phyloP scores from a whole-genome alignment of 371 early-diverging fungal genomes.

The Funneliformis caledonium region DNA sequence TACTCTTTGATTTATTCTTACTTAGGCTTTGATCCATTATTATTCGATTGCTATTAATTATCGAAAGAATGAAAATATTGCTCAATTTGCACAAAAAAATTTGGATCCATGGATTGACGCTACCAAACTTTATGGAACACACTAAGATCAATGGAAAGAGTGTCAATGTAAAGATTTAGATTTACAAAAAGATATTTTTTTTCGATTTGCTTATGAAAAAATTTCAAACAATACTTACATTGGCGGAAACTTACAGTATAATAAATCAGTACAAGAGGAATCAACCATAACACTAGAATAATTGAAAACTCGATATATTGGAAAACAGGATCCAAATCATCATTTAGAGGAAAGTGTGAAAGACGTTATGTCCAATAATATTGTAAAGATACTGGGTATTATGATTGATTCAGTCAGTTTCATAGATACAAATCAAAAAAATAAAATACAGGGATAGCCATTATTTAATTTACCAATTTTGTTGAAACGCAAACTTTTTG shows the following conservation, averaged over 20 bases:
- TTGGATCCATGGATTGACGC: conserved; percentile 97
- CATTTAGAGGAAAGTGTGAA: conserved; percentile 94
- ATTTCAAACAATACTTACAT: conserved; percentile 73
- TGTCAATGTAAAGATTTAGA: conserved; percentile 66
- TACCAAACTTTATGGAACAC: conserved; percentile 83
- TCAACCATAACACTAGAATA: conserved; percentile 71
- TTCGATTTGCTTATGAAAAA: not conserved
- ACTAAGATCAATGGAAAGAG: conserved; percentile 80
- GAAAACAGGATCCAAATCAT: conserved; percentile 98
- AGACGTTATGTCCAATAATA: conserved; percentile 89
- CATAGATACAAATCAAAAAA: conserved; percentile 43
- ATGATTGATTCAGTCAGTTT: conserved; percentile 88
- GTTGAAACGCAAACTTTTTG: too few relatives aligned
- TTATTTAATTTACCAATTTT: too few relatives aligned
- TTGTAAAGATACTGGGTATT: conserved; percentile 93
- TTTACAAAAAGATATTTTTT: too few relatives aligned
- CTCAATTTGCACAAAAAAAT: conserved; percentile 98
- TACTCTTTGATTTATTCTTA: not conserved
- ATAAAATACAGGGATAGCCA: too few relatives aligned
- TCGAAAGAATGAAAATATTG: conserved; percentile 98
- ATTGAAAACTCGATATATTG: conserved; percentile 95
- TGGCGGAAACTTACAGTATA: conserved; percentile 94
- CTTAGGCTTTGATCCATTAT: conserved; percentile 97
- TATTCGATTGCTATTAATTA: conserved; percentile 99
- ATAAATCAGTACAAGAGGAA: conserved; percentile 91